A percentile compares a stretch with the other conserved stretches of the same genome.
These are phyloP conservation scores for Podaxis rugospora DNA, from an alignment of 768 basidiomycete species.

Conservation along the genomic window DNA sequence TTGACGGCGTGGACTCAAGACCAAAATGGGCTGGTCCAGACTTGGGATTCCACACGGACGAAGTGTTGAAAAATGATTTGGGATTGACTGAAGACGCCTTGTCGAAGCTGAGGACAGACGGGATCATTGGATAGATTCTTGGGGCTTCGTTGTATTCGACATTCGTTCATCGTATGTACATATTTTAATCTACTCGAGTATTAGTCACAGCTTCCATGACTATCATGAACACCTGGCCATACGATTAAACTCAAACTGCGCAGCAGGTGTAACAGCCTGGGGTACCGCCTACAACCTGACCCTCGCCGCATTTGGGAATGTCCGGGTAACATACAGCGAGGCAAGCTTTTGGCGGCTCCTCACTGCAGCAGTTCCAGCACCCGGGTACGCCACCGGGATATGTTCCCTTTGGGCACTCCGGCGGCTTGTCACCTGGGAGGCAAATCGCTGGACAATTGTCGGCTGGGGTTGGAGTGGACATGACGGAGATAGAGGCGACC, in stretches of 20 bases:
- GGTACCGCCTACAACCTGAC: neutral
- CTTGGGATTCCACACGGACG: slow-evolving; percentile 55
- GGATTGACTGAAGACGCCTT: slow-evolving; percentile 34
- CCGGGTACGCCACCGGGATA: neutral
- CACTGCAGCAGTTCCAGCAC: slow-evolving; percentile 1
- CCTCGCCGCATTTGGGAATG: neutral
- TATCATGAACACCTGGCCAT: no score
- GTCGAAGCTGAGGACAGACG: slow-evolving; percentile 31
- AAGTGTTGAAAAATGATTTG: slow-evolving; percentile 40
- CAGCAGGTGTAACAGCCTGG: neutral
- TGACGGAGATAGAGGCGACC: neutral
- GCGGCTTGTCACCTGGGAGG: neutral
- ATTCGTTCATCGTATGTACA: neutral
- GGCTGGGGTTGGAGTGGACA: neutral
- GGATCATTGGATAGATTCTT: slow-evolving; percentile 34
- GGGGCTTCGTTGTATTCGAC: neutral
- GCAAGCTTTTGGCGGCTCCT: neutral
- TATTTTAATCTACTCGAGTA: neutral
- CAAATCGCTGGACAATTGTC: neutral
- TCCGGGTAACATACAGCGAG: neutral
- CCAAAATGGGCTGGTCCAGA: slow-evolving; percentile 70
- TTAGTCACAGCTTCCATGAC: neutral
- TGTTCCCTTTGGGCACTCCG: neutral
- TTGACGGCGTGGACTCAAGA: slow-evolving; percentile 53
- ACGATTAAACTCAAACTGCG: neutral